Conservation (phyloP, 768 basidiomycete genomes). For the Vararia minispora region DNA sequence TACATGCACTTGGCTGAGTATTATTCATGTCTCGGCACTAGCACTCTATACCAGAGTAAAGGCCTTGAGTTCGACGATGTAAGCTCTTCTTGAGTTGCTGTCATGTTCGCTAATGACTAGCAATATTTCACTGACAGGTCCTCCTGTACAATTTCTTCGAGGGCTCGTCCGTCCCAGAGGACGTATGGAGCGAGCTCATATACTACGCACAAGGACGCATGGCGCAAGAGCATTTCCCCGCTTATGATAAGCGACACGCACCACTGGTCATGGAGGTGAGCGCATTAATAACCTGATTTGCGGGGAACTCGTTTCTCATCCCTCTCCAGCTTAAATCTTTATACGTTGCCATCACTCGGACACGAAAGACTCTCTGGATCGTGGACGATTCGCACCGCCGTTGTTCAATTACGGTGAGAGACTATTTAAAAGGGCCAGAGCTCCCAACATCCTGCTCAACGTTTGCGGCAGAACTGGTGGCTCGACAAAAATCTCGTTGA, state of each 20-base stretch:
- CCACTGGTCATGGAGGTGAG: too few relatives aligned
- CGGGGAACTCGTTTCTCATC: too few relatives aligned
- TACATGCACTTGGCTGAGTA: not conserved
- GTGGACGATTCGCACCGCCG: constrained; percentile 6
- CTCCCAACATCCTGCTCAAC: too few relatives aligned
- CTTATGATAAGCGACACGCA: too few relatives aligned
- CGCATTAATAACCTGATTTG: too few relatives aligned
- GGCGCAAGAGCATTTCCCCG: too few relatives aligned
- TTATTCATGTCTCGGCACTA: not conserved
- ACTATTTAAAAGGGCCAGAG: too few relatives aligned
- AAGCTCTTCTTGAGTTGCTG: not conserved
- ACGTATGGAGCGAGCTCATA: not conserved
- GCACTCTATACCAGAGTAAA: constrained; percentile 50
- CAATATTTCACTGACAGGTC: not conserved
- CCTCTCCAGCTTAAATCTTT: constrained; percentile 8
- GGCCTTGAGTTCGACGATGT: constrained; percentile 57
- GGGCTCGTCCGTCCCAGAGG: not conserved
- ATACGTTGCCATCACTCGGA: constrained; percentile 13
- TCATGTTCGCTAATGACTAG: not conserved
- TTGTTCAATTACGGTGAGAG: too few relatives aligned
- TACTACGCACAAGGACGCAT: not conserved
- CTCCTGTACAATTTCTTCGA: constrained; percentile 5
- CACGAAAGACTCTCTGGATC: constrained; percentile 12
- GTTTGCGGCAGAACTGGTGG: too few relatives aligned
- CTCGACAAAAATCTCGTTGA: too few relatives aligned